phyloP scores from a whole-genome alignment of 805 yeast genomes.

The Schwanniomyces pseudopolymorphus region DNA sequence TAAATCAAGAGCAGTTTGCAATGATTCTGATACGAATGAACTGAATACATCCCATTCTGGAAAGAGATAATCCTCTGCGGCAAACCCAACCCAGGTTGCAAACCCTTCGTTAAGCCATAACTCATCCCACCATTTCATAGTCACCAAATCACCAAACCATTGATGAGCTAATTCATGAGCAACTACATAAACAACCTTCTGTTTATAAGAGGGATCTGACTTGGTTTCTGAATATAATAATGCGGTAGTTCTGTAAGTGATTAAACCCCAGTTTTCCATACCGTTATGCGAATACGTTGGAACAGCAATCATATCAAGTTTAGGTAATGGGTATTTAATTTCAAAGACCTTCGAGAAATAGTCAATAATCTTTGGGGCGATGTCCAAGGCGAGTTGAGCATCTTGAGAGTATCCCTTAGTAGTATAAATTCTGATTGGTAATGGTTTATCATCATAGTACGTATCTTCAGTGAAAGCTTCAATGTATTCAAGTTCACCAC shows the following conservation, averaged over 20 bases:
- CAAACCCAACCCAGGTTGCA: constrained; percentile 83
- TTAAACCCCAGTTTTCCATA: constrained; percentile 89
- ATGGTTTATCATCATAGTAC: constrained; percentile 37
- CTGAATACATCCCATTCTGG: constrained; percentile 83
- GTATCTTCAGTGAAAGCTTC: constrained; percentile 42
- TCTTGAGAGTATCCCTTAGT: constrained; percentile 46
- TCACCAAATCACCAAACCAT: constrained; percentile 88
- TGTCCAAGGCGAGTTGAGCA: constrained; percentile 48
- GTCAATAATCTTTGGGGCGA: constrained; percentile 51
- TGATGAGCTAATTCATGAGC: constrained; percentile 89
- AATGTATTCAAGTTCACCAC: constrained; percentile 55
- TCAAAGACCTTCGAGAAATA: constrained; percentile 49
- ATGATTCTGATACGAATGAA: constrained; percentile 49
- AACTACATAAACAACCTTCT: constrained; percentile 78
- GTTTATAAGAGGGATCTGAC: constrained; percentile 53
- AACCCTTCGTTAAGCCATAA: constrained; percentile 89
- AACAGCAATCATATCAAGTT: constrained; percentile 75
- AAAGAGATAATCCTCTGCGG: constrained; percentile 63
- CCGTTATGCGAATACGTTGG: constrained; percentile 83
- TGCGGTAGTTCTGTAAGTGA: constrained; percentile 62
- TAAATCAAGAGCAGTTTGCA: constrained; percentile 51
- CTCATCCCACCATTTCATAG: constrained; percentile 95
- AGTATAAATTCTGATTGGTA: constrained; percentile 54
- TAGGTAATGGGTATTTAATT: constrained; percentile 70
- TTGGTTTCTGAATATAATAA: constrained; percentile 44